Conservation (phyloP, 768 basidiomycete genomes). For the Tephrocybe rancida region DNA sequence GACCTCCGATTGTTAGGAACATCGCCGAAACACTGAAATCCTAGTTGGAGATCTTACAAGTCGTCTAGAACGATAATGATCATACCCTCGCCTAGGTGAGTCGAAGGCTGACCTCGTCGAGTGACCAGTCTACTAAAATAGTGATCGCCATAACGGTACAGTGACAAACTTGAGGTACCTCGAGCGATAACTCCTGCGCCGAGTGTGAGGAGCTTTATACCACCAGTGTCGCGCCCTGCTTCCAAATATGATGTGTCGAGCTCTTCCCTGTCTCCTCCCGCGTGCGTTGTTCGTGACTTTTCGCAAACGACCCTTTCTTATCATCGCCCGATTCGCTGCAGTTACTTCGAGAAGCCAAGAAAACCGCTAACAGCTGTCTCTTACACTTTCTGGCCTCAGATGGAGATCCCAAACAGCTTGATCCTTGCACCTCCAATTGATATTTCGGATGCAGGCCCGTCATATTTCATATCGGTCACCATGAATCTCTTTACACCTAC, state of each 20-base stretch:
- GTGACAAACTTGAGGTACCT: constrained; percentile 18
- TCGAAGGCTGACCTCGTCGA: neutral
- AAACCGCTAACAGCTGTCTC: constrained; percentile 33
- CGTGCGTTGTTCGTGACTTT: constrained; percentile 17
- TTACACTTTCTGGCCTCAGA: constrained; percentile 41
- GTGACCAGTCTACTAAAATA: neutral
- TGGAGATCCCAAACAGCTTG: constrained; percentile 40
- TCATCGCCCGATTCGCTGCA: neutral
- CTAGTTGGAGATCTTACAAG: too few relatives aligned
- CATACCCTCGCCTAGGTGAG: constrained; percentile 23
- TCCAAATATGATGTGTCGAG: constrained; percentile 21
- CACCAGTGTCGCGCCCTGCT: constrained; percentile 29
- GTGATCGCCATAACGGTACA: too few relatives aligned
- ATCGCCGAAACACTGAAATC: neutral
- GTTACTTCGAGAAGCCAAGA: constrained; percentile 19
- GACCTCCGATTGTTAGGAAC: too few relatives aligned
- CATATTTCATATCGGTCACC: constrained; percentile 47
- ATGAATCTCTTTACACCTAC: constrained; percentile 54
- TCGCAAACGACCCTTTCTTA: neutral
- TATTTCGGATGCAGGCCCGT: constrained; percentile 27
- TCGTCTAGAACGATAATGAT: constrained; percentile 15
- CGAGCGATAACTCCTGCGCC: constrained; percentile 3
- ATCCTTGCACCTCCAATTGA: constrained; percentile 33
- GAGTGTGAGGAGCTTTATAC: constrained; percentile 2
- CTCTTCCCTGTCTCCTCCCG: constrained; percentile 27